phyloP scores from a whole-genome alignment of 148 eudicot genomes.

The Bassia scoparia region DNA sequence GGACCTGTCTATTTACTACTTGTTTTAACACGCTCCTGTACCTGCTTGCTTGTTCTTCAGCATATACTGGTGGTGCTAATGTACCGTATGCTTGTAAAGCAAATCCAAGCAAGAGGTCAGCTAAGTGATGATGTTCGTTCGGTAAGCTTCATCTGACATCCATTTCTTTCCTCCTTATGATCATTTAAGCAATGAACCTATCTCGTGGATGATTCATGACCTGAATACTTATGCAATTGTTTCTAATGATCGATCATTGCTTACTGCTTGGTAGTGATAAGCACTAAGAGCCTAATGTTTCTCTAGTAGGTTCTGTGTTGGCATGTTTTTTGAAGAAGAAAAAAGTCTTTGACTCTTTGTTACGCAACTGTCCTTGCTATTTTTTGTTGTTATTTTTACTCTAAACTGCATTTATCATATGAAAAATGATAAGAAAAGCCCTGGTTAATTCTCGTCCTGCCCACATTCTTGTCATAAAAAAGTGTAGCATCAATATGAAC shows the following conservation, averaged over 20 bases:
- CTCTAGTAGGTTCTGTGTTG: neutral
- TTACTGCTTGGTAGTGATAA: neutral
- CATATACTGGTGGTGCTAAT: constrained; percentile 94
- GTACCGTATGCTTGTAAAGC: constrained; percentile 88
- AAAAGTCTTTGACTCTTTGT: too few species aligned
- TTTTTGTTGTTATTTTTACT: too few species aligned
- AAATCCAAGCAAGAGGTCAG: constrained; percentile 82
- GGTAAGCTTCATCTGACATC: constrained; percentile 46
- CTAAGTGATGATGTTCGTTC: constrained; percentile 95
- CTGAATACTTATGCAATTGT: neutral
- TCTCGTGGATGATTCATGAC: neutral
- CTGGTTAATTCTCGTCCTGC: too few species aligned
- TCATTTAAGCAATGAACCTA: neutral
- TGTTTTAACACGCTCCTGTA: constrained; percentile 81
- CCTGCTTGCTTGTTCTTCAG: constrained; percentile 80
- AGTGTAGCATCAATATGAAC: too few species aligned
- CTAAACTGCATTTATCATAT: too few species aligned
- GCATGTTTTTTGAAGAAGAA: too few species aligned
- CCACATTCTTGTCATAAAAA: too few species aligned
- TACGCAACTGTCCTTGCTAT: too few species aligned
- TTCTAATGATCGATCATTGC: neutral
- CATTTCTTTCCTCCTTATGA: neutral
- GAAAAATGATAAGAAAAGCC: too few species aligned
- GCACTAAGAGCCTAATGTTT: neutral
- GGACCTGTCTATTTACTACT: constrained; percentile 86